phyloP scores from a whole-genome alignment of 495 filamentous ascomycete species.

The Xylaria venustula region DNA sequence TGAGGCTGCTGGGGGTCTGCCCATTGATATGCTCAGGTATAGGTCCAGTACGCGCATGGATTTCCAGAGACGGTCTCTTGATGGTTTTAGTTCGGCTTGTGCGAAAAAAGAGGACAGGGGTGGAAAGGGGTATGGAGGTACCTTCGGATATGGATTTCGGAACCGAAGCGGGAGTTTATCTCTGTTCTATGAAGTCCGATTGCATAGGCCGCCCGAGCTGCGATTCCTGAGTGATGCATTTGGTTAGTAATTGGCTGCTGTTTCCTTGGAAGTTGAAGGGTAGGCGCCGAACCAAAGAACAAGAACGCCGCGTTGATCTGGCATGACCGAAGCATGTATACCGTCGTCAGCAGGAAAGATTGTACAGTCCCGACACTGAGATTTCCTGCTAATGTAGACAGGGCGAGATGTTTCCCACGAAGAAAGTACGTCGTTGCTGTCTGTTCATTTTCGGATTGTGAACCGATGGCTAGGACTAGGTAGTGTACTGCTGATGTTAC shows the following conservation, averaged over 20 bases:
- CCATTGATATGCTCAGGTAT: conserved; percentile 59
- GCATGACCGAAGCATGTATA: conserved; percentile 61
- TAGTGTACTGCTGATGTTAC: conserved; percentile 56
- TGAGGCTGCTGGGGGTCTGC: conserved; percentile 58
- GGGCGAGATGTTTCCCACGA: conserved; percentile 54
- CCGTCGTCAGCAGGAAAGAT: conserved; percentile 56
- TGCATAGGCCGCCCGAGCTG: conserved; percentile 57
- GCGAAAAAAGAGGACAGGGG: no score
- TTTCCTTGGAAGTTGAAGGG: conserved; percentile 11
- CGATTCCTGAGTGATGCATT: conserved; percentile 38
- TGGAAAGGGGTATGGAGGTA: background rate
- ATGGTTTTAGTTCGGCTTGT: conserved; percentile 15
- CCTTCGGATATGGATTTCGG: conserved; percentile 41
- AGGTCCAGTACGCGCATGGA: conserved; percentile 60
- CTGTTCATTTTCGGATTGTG: conserved; percentile 52
- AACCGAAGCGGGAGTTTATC: conserved; percentile 57
- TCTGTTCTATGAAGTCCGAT: conserved; percentile 62
- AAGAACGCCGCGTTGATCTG: conserved; percentile 63
- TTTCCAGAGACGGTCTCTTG: conserved; percentile 60
- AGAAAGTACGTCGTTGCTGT: conserved; percentile 55
- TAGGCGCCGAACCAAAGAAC: conserved; percentile 38
- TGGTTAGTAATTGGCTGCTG: background rate
- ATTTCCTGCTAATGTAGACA: conserved; percentile 55
- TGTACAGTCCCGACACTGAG: conserved; percentile 58
- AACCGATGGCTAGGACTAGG: conserved; percentile 59